These are phyloP conservation scores for Beta macrorhiza DNA, from an alignment of 179 eudicot species.

Conservation along the genomic window DNA sequence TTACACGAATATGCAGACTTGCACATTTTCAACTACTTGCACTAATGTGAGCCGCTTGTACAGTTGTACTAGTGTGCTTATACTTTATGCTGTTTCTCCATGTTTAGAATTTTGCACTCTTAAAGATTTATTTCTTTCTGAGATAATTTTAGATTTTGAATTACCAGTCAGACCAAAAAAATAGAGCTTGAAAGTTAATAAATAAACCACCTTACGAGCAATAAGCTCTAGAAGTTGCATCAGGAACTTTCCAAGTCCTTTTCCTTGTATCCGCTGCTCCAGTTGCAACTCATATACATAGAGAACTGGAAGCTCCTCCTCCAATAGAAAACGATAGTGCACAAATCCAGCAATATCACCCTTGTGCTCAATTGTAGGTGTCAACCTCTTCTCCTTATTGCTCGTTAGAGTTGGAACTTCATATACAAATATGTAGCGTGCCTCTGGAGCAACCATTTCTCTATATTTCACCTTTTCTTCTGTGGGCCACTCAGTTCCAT, in stretches of 20 bases:
- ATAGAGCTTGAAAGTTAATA: neutral
- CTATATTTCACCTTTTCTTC: conserved; percentile 79
- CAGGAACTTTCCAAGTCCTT: conserved; percentile 75
- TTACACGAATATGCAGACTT: neutral
- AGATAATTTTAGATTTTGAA: neutral
- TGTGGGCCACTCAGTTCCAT: conserved; percentile 72
- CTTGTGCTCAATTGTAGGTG: conserved; percentile 25
- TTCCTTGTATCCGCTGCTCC: conserved; percentile 62
- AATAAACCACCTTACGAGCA: conserved; percentile 61
- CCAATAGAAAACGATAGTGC: conserved; percentile 71
- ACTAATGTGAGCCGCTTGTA: neutral
- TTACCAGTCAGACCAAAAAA: neutral
- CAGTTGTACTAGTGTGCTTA: neutral
- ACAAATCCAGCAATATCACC: conserved; percentile 71
- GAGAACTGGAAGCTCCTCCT: conserved; percentile 87
- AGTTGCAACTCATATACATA: conserved; percentile 95
- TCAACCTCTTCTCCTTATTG: neutral
- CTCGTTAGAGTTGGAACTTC: conserved; percentile 31
- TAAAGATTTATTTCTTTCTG: too few species aligned
- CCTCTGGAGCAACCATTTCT: conserved; percentile 82
- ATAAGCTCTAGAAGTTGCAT: conserved; percentile 89
- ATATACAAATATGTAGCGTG: conserved; percentile 71
- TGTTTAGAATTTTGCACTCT: neutral
- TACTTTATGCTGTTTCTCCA: too few species aligned
- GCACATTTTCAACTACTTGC: too few species aligned